These are phyloP conservation scores for Boletus sp. DNA, from an alignment of 1,284 basidiomycete genomes.

Conservation along the genomic window DNA sequence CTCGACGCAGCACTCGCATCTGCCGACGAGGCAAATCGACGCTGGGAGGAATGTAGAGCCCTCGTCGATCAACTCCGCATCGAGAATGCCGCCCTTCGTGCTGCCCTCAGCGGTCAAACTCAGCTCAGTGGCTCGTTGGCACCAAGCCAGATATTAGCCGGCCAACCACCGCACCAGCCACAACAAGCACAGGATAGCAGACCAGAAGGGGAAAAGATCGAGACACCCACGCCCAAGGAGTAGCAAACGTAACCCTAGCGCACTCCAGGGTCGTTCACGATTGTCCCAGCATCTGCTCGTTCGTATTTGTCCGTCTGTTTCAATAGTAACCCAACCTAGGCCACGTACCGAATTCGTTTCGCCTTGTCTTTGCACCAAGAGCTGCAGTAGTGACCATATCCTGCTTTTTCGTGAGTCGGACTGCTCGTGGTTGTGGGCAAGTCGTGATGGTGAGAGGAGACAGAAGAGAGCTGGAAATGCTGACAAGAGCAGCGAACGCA, in stretches of 20 bases:
- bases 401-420: not conserved
- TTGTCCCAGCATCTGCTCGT: conserved; percentile 3
- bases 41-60: conserved; percentile 81
- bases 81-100: conserved; percentile 65
- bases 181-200: conserved; percentile 25
- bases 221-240: conserved; percentile 25
- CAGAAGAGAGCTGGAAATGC: conserved; percentile 32
- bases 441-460: conserved; percentile 35
- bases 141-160: conserved; percentile 28
- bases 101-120: conserved; percentile 40
- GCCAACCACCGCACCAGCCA: conserved; percentile 20
- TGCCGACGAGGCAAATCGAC: conserved; percentile 78
- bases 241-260: conserved; percentile 3
- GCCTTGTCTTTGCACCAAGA: conserved; percentile 8
- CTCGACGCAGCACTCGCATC: conserved; percentile 77
- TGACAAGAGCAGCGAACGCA: conserved; percentile 31
- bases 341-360: conserved; percentile 20
- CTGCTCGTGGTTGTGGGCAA: not conserved
- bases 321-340: conserved; percentile 3
- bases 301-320: conserved; percentile 6
- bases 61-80: conserved; percentile 77
- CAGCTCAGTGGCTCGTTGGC: conserved; percentile 32
- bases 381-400: conserved; percentile 17
- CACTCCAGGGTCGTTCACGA: not conserved
- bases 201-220: conserved; percentile 30